Percentiles rank a stretch among this genome's conserved stretches.
Evolutionary conservation across 805 yeast species (phyloP).

Genomic region (Teunomyces barrocoloradensis): DNA sequence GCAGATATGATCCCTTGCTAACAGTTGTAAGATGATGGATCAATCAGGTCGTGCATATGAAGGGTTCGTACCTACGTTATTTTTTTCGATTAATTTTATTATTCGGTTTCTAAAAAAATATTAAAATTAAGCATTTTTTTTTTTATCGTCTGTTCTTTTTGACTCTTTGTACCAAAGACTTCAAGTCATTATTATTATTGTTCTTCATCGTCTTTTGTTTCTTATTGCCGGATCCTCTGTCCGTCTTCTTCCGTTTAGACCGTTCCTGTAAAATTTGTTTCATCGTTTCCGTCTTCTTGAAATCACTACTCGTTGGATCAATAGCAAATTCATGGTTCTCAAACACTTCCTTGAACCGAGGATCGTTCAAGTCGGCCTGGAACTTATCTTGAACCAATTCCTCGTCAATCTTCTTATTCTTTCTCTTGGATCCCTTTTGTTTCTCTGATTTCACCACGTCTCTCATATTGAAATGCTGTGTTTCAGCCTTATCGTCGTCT

Average conservation of each 20-base stretch:
- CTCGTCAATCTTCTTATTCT: conserved; percentile 52
- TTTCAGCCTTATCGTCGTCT: conserved; percentile 37
- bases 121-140: not conserved
- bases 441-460: conserved; percentile 75
- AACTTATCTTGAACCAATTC: conserved; percentile 48
- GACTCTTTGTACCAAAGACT: conserved; percentile 48
- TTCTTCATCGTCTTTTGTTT: conserved; percentile 13
- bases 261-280: conserved; percentile 76
- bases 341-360: conserved; percentile 79
- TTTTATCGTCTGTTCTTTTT: conserved; percentile 30
- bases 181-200: conserved; percentile 10
- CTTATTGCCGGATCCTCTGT: conserved; percentile 9
- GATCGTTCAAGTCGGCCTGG: conserved; percentile 72
- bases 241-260: conserved; percentile 43
- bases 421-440: conserved; percentile 49
- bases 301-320: conserved; percentile 91
- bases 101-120: not conserved
- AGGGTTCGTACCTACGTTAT: not conserved
- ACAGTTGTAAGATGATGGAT: too few species aligned
- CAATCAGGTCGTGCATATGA: too few species aligned
- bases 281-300: conserved; percentile 85
- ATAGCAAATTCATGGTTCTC: conserved; percentile 89
- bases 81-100: not conserved
- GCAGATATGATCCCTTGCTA: too few species aligned
- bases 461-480: conserved; percentile 72